phyloP scores from a whole-genome alignment of 2,329 filamentous ascomycete species.

The Beauveria medogensis region DNA sequence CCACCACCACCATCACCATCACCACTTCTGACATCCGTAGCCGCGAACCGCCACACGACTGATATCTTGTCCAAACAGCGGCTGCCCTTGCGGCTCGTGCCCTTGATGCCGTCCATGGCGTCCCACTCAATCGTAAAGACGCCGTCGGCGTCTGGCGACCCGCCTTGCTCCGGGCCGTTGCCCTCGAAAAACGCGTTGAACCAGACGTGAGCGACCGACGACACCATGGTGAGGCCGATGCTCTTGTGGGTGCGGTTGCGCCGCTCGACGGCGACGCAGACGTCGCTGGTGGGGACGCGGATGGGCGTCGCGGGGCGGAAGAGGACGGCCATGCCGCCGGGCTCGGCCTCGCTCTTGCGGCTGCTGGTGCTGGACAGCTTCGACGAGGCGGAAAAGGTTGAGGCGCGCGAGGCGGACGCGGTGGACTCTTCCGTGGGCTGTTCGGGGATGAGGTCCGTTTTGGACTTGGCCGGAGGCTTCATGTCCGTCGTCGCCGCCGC shows the following conservation, averaged over 20 bases:
- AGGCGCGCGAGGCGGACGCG: not conserved
- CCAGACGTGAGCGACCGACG: conserved; percentile 90
- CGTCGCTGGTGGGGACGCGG: conserved; percentile 69
- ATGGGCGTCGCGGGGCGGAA: conserved; percentile 65
- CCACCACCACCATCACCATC: conserved; percentile 38
- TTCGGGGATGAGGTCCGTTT: conserved; percentile 1
- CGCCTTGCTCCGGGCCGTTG: conserved; percentile 58
- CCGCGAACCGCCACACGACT: conserved; percentile 66
- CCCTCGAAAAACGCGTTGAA: conserved; percentile 95
- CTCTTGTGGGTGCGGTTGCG: conserved; percentile 70
- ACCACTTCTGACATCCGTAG: conserved; percentile 28
- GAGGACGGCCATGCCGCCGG: conserved; percentile 65
- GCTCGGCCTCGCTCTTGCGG: conserved; percentile 33
- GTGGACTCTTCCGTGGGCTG: not conserved
- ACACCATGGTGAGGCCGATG: conserved; percentile 82
- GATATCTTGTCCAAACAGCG: conserved; percentile 73
- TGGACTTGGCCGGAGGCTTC: not conserved
- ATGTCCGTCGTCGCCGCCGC: not conserved
- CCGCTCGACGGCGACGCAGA: conserved; percentile 85
- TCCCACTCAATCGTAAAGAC: conserved; percentile 53
- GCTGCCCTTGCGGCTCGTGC: conserved; percentile 72
- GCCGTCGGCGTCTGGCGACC: conserved; percentile 58
- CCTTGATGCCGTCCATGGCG: conserved; percentile 89
- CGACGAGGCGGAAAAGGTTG: not conserved
- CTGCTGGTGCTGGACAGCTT: not conserved